Conservation (phyloP, 2,329 filamentous ascomycete species). For the Fusarium compactum region DNA sequence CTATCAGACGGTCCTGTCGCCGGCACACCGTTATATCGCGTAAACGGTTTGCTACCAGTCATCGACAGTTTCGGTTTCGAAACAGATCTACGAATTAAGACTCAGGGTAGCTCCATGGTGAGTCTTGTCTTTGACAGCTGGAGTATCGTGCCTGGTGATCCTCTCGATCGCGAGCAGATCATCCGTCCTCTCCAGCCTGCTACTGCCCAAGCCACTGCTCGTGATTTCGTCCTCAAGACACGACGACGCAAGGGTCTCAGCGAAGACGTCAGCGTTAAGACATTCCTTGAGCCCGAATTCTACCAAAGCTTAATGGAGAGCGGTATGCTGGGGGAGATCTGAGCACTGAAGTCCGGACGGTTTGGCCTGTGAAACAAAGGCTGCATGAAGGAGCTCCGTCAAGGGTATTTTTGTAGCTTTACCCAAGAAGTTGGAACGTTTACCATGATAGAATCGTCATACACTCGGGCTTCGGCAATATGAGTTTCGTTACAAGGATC, state of each 20-base stretch:
- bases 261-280: constrained; percentile 95
- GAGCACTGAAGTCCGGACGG: constrained; percentile 18
- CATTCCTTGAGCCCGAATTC: constrained; percentile 95
- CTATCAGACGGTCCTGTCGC: constrained; percentile 94
- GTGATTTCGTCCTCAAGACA: constrained; percentile 98
- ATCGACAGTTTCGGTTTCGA: constrained; percentile 99
- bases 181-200: constrained; percentile 89
- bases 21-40: constrained; percentile 92
- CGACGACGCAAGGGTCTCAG: constrained; percentile 91
- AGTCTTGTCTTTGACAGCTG: constrained; percentile 95
- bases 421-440: constrained; percentile 26
- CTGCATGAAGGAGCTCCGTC: constrained; percentile 20
- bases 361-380: constrained; percentile 18
- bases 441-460: constrained; percentile 31
- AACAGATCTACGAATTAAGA: constrained; percentile 95
- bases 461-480: constrained; percentile 36
- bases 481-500: constrained; percentile 31
- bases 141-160: constrained; percentile 96
- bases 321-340: constrained; percentile 77
- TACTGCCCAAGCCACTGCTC: constrained; percentile 85
- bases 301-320: constrained; percentile 90
- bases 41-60: constrained; percentile 90
- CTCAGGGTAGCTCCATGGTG: constrained; percentile 90
- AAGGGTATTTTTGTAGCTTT: constrained; percentile 23
- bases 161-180: constrained; percentile 87